Evolutionary conservation across 2,329 filamentous ascomycete genomes (phyloP).

Genomic region (Diaporthe caulivora): DNA sequence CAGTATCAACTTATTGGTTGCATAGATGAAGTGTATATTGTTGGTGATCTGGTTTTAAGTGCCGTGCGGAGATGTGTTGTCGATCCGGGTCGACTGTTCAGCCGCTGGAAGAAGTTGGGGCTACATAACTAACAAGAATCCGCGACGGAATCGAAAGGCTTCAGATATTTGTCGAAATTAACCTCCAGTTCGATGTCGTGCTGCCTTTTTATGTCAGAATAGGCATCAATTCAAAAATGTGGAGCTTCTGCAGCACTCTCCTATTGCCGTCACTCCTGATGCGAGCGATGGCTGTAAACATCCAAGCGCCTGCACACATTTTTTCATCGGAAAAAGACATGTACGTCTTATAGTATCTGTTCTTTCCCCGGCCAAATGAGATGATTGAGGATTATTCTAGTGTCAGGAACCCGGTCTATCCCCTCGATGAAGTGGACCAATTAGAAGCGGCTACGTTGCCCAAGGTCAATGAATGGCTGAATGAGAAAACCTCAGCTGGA

Average conservation of each 20-base stretch:
- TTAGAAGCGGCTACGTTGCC: slow-evolving; percentile 45
- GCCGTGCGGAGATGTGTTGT: slow-evolving; percentile 24
- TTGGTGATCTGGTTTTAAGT: neutral
- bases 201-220: neutral
- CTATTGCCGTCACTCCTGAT: neutral
- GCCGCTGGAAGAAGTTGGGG: neutral
- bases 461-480: slow-evolving; percentile 46
- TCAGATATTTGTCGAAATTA: neutral
- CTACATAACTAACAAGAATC: neutral
- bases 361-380: no score
- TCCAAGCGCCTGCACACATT: neutral
- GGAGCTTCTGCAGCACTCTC: neutral
- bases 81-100: neutral
- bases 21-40: neutral
- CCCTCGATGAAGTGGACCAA: slow-evolving; percentile 47
- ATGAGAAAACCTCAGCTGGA: slow-evolving; percentile 42
- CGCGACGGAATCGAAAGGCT: neutral
- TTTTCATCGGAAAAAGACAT: neutral
- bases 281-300: neutral
- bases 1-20: neutral
- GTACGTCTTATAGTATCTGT: neutral
- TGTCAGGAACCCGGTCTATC: slow-evolving; percentile 44
- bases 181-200: neutral
- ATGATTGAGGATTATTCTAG: neutral
- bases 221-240: neutral